Conservation (phyloP, 805 yeast genomes). For the Yarrowia phangngaensis region DNA sequence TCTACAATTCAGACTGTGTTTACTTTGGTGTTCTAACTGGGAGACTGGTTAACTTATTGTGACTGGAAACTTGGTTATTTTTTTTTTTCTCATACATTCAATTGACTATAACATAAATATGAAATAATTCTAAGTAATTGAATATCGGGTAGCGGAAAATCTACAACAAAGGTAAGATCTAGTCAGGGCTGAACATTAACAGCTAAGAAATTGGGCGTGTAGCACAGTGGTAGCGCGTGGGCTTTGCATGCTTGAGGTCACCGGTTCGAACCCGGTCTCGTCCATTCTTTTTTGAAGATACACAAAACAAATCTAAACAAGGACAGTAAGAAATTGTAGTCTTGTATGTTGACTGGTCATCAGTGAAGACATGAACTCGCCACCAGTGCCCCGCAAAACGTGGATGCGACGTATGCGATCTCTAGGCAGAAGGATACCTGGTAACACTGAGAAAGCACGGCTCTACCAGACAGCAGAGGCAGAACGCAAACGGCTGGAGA, state of each 20-base stretch:
- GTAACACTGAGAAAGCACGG: conserved; percentile 10
- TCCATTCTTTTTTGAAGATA: conserved; percentile 22
- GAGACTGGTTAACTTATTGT: no score
- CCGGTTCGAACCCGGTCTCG: conserved; percentile 28
- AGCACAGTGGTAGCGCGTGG: conserved; percentile 28
- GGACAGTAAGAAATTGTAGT: no score
- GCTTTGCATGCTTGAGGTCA: conserved; percentile 28
- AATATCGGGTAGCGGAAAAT: no score
- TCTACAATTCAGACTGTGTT: no score
- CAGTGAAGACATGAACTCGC: conserved; percentile 5
- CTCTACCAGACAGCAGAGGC: conserved; percentile 17
- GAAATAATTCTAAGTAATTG: no score
- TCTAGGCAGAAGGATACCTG: conserved; percentile 3
- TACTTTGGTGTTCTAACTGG: no score
- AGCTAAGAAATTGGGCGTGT: conserved; percentile 24
- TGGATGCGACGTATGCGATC: conserved; percentile 9
- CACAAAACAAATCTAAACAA: no score
- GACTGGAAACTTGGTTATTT: no score
- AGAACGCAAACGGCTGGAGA: conserved; percentile 12
- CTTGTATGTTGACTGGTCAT: background rate
- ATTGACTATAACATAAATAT: no score
- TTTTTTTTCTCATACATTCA: no score
- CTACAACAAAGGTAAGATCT: no score
- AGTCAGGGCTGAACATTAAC: no score
- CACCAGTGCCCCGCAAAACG: conserved; percentile 14